phyloP scores from a whole-genome alignment of 768 basidiomycete species.

The Serendipita sp. region DNA sequence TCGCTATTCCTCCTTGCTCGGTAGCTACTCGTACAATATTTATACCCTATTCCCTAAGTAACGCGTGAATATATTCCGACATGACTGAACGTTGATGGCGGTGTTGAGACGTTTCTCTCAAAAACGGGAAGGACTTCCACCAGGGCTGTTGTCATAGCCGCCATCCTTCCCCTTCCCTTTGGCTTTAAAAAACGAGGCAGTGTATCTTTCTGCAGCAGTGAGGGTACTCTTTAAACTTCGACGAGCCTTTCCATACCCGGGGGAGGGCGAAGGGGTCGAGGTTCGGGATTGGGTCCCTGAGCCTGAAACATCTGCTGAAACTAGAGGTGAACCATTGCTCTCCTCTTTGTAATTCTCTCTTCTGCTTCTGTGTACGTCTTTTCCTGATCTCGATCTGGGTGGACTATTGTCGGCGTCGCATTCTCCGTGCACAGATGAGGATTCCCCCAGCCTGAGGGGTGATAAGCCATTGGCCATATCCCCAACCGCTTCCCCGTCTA shows the following conservation, averaged over 20 bases:
- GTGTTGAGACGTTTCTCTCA: no score
- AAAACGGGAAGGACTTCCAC: no score
- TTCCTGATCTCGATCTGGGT: neutral
- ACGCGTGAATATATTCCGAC: neutral
- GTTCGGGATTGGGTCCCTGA: no score
- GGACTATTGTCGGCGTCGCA: neutral
- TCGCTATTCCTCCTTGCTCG: neutral
- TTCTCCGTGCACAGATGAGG: neutral
- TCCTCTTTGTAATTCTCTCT: neutral
- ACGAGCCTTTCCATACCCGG: neutral
- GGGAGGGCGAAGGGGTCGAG: neutral
- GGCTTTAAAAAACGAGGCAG: neutral
- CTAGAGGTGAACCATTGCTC: no score
- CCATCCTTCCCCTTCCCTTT: neutral
- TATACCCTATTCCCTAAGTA: neutral
- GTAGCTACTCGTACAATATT: neutral
- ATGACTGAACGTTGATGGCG: neutral
- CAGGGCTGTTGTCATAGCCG: neutral
- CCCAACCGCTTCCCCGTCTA: neutral
- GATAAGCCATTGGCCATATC: no score
- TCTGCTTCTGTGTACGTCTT: neutral
- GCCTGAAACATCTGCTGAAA: no score
- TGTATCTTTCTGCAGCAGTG: neutral
- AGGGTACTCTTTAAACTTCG: neutral
- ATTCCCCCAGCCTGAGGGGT: neutral